phyloP scores from a whole-genome alignment of 805 yeast species.

The Wickerhamiella dianesei region DNA sequence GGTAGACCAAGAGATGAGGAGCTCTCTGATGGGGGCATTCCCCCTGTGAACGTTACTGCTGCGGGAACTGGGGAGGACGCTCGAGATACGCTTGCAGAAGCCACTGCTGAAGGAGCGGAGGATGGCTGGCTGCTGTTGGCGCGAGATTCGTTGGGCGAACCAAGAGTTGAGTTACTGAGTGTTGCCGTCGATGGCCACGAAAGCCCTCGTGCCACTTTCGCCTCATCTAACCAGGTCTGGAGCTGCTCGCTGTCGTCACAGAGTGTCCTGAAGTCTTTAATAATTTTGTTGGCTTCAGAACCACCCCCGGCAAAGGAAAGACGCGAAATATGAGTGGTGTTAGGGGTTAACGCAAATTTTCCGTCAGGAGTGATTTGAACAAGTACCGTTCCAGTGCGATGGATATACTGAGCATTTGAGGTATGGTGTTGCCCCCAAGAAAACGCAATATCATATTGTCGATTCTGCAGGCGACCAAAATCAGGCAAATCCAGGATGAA shows the following conservation, averaged over 20 bases:
- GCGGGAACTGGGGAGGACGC: background rate
- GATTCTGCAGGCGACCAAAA: constrained; percentile 46
- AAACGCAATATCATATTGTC: constrained; percentile 52
- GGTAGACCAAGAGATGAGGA: background rate
- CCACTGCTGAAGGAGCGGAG: background rate
- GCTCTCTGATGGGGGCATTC: background rate
- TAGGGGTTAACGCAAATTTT: constrained; percentile 70
- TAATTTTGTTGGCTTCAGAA: constrained; percentile 11
- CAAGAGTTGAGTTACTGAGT: no score
- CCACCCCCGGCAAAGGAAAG: constrained; percentile 6
- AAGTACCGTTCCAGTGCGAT: constrained; percentile 74
- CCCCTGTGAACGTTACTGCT: no score
- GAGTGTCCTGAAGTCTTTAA: constrained; percentile 4
- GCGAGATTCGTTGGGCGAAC: no score
- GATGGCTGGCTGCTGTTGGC: background rate
- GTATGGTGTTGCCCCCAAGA: constrained; percentile 58
- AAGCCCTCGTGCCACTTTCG: background rate
- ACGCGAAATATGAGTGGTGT: constrained; percentile 68
- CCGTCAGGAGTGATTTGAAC: constrained; percentile 77
- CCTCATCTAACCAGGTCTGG: constrained; percentile 7
- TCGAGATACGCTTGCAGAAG: background rate
- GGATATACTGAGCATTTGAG: constrained; percentile 71
- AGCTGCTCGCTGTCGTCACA: constrained; percentile 6
- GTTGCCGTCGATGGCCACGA: background rate
- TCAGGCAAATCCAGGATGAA: constrained; percentile 50